Evolutionary conservation across 768 basidiomycete genomes (phyloP).

Genomic region (Rubroboletus satanas): DNA sequence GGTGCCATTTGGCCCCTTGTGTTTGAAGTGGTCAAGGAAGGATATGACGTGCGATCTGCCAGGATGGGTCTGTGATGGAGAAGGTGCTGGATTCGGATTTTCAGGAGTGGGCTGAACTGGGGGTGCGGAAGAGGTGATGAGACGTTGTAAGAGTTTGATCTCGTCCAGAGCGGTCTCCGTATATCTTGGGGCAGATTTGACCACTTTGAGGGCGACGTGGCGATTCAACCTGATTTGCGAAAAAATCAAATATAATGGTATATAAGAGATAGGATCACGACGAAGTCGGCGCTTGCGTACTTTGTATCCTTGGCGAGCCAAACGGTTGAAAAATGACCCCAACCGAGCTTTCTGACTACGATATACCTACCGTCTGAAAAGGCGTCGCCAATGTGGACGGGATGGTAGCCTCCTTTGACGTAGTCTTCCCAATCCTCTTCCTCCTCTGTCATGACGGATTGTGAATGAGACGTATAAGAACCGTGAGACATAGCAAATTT

Average conservation of each 20-base stretch:
- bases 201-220: constrained; percentile 98
- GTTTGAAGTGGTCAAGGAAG: constrained; percentile 95
- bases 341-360: constrained; percentile 92
- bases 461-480: constrained; percentile 68
- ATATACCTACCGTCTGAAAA: constrained; percentile 86
- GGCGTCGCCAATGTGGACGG: constrained; percentile 90
- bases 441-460: constrained; percentile 83
- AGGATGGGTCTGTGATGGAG: constrained; percentile 70
- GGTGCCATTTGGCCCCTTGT: constrained; percentile 93
- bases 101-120: constrained; percentile 44
- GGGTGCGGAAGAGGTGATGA: constrained; percentile 78
- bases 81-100: constrained; percentile 47
- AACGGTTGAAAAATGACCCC: constrained; percentile 93
- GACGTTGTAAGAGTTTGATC: constrained; percentile 94
- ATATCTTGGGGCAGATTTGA: constrained; percentile 95
- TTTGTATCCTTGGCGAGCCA: constrained; percentile 85
- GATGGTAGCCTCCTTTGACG: constrained; percentile 79
- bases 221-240: constrained; percentile 68
- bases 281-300: constrained; percentile 39
- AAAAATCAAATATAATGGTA: constrained; percentile 13
- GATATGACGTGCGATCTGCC: constrained; percentile 94
- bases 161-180: constrained; percentile 98
- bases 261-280: neutral
- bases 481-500: constrained; percentile 60
- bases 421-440: constrained; percentile 94